Conservation (phyloP, 805 yeast genomes). For the Cyberlindnera lachancei region DNA sequence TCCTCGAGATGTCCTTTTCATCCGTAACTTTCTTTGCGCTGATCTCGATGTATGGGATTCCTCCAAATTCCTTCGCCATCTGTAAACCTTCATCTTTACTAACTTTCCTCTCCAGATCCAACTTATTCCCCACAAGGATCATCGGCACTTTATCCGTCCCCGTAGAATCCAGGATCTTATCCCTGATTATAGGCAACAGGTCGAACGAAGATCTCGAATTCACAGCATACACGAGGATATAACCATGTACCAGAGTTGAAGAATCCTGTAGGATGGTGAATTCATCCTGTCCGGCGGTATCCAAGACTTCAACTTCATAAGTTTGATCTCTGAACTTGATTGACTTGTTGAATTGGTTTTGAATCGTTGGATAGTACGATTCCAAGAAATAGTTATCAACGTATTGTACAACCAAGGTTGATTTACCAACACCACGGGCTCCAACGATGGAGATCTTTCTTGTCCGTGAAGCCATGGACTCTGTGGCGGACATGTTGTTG, state of each 20-base stretch:
- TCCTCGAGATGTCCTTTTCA: slow-evolving; percentile 59
- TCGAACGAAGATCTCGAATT: slow-evolving; percentile 74
- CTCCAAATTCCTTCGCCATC: slow-evolving; percentile 52
- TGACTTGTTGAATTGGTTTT: slow-evolving; percentile 71
- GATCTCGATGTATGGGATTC: slow-evolving; percentile 72
- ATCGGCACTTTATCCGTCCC: slow-evolving; percentile 70
- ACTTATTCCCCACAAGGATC: slow-evolving; percentile 69
- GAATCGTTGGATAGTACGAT: slow-evolving; percentile 85
- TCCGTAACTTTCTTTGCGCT: slow-evolving; percentile 75
- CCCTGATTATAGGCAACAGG: slow-evolving; percentile 67
- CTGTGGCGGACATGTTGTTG: too few species aligned
- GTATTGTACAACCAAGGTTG: slow-evolving; percentile 76
- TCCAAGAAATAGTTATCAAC: slow-evolving; percentile 87
- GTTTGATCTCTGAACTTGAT: slow-evolving; percentile 65
- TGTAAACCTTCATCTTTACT: slow-evolving; percentile 48
- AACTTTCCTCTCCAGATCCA: slow-evolving; percentile 63
- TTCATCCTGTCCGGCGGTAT: slow-evolving; percentile 93
- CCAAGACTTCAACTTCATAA: slow-evolving; percentile 77
- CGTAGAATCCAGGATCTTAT: slow-evolving; percentile 68
- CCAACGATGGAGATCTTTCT: slow-evolving; percentile 85
- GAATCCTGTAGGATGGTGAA: slow-evolving; percentile 73
- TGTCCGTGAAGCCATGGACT: slow-evolving; percentile 29
- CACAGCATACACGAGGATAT: slow-evolving; percentile 74
- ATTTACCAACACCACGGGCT: slow-evolving; percentile 81
- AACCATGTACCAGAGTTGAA: slow-evolving; percentile 67